Evolutionary conservation across 257 asterid genomes (phyloP), one percentile per base, ranked within the genome.

Genomic region (Fraxinus cuspidata): DNA sequence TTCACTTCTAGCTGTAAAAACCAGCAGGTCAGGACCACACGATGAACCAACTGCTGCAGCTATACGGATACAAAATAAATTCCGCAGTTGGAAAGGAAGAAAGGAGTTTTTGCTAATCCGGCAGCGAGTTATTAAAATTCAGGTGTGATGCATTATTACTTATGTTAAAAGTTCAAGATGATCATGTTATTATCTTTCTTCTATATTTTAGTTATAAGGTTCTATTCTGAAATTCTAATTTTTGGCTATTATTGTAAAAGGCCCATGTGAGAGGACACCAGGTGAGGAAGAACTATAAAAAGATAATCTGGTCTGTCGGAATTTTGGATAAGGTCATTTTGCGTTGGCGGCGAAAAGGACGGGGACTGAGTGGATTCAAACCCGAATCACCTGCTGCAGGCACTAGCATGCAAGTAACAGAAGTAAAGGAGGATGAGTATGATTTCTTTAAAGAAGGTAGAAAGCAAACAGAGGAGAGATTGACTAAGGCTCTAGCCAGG

Each of bases 221-320:
- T 67, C 49, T 60, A 31, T 37, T 65, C 47, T 66, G 18, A 53
- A 67, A 78, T 71, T 81, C 84, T 83, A 31, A 86, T 81, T 81
- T 76, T 74, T 79, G 70, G 34, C 72, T 67, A 63, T 80, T 83
- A 68, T 73, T 74, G 7, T 70, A n/a, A 80, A 84, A 94, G 98
- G 98, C 98, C 72, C 97, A 89, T 75, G 94, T 94, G 70, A 92
- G 98, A 84, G 98, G 97, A 80, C 96, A 92, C 84, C 98, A 94
- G 83, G 97, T 92, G 75, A 91, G 98, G 91, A 92, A 91, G 92
- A 89, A 92, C 84, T 89, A 90, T 77, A 88, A 85, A 77, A 88
- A 86, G 85, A 92, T 94, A 78, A 84, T 90, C 80, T 94, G 98
- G 98, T 94, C 97, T 2, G 98, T 94, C 2, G 97, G 97, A 77